Evolutionary conservation across 2,329 filamentous ascomycete genomes (phyloP), one percentile per base, ranked within the genome.

Genomic region (Cytospora piceae): DNA sequence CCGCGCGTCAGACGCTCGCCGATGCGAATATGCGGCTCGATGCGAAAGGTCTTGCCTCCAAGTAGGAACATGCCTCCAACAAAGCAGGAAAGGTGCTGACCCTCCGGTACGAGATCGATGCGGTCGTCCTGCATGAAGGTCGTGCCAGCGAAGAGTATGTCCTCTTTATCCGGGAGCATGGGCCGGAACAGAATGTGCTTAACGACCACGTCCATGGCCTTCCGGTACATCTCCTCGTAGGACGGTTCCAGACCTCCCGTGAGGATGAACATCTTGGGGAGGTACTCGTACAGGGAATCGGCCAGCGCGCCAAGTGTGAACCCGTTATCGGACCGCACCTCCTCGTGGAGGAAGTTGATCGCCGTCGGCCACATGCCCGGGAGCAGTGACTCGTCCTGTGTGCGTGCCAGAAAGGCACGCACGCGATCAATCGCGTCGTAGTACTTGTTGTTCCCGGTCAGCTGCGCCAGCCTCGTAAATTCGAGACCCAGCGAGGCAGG

Each of bases 341-440:
- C 79, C 74, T 78, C 80, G 82, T 69, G 83, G 78, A 71, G 80
- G 79, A 76, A 83, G 74, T 93, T 85, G 58, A 94, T 77, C 58
- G 80, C 79, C 24, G 84, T 81, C 1, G 90, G 91, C 90, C 89
- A 95, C 80, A 95, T 83, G 3, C 92, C 92, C 0, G 91, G 91
- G 7, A 94, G 75, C n/a, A 79, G 80, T 0, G 91, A 93, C 5
- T 81, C 76, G 71, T 88, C 87, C 76, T 95, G 92, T 61, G 85
- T 85, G 49, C 82, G 79, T 61, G 89, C 83, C n/a, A 96, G 81
- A 27, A 88, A 84, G 65, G 89, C 83, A 11, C 90, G 91, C 57
- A 96, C 86, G 11, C 59, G 64, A 12, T 66, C 64, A n/a, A 58
- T 58, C 1, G 91, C 91, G 73, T 94, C 91, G 72, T 89, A 92